Evolutionary conservation across 2,329 filamentous ascomycete genomes (phyloP).

Genomic region (Neonectria neomacrospora): DNA sequence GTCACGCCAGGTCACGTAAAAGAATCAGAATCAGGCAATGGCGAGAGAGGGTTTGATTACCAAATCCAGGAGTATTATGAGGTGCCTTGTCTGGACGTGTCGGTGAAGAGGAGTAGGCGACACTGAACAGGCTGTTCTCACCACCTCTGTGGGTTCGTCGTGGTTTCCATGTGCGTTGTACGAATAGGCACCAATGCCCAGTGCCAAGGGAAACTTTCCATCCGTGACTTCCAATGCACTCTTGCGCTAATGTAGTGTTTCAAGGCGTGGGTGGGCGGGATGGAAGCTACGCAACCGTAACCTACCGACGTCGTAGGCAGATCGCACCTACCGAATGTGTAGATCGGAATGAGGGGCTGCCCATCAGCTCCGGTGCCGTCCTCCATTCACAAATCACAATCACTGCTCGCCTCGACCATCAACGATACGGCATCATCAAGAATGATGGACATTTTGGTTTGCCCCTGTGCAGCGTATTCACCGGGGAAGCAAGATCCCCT

Average conservation of each 20-base stretch:
- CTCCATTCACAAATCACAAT: slow-evolving; percentile 16
- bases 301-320: slow-evolving; percentile 19
- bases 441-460: slow-evolving; percentile 29
- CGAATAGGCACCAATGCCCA: slow-evolving; percentile 8
- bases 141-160: neutral
- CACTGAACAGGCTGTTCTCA: slow-evolving; percentile 15
- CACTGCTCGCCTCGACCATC: slow-evolving; percentile 6
- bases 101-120: slow-evolving; percentile 25
- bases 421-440: slow-evolving; percentile 8
- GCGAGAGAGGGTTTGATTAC: slow-evolving; percentile 30
- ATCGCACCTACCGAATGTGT: slow-evolving; percentile 33
- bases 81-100: slow-evolving; percentile 25
- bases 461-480: slow-evolving; percentile 27
- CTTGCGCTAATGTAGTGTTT: slow-evolving; percentile 11
- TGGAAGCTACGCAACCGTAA: slow-evolving; percentile 18
- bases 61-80: slow-evolving; percentile 18
- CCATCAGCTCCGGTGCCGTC: slow-evolving; percentile 18
- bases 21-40: slow-evolving; percentile 37
- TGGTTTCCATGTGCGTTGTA: neutral
- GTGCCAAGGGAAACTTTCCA: slow-evolving; percentile 11
- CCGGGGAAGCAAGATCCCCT: slow-evolving; percentile 34
- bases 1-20: slow-evolving; percentile 28
- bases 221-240: slow-evolving; percentile 19
- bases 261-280: slow-evolving; percentile 14
- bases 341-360: slow-evolving; percentile 36